Conservation (phyloP, 768 basidiomycete genomes). For the Serendipita sp. region DNA sequence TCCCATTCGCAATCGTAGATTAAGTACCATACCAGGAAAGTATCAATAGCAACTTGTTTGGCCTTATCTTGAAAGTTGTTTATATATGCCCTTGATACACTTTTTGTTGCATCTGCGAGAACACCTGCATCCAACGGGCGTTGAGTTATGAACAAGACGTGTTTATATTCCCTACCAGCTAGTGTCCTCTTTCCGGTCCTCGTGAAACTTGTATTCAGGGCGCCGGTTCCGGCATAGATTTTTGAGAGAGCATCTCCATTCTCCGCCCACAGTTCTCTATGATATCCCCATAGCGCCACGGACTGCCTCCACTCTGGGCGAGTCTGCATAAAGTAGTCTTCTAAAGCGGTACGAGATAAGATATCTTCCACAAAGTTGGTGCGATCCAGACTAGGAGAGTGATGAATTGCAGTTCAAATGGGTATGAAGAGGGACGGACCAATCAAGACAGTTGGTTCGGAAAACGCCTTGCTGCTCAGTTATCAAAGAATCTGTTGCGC, state of each 20-base stretch:
- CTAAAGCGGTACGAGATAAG: constrained; percentile 63
- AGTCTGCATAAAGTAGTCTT: constrained; percentile 67
- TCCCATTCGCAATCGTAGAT: not conserved
- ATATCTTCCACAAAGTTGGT: constrained; percentile 98
- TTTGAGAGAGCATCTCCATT: constrained; percentile 85
- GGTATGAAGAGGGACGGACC: constrained; percentile 32
- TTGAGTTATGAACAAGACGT: constrained; percentile 10
- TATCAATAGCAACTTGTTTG: constrained; percentile 90
- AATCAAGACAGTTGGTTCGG: constrained; percentile 89
- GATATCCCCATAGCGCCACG: constrained; percentile 61
- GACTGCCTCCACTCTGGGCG: constrained; percentile 62
- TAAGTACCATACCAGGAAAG: constrained; percentile 58
- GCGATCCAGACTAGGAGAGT: constrained; percentile 59
- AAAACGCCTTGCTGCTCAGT: constrained; percentile 88
- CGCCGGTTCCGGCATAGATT: constrained; percentile 74
- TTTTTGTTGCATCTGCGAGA: constrained; percentile 92
- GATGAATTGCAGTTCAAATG: constrained; percentile 6
- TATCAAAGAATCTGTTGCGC: constrained; percentile 48
- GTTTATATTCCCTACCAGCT: constrained; percentile 36
- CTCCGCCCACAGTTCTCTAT: constrained; percentile 94
- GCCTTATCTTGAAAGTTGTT: constrained; percentile 94
- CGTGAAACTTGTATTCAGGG: constrained; percentile 92
- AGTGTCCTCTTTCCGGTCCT: constrained; percentile 87
- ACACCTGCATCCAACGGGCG: constrained; percentile 36
- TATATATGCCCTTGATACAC: constrained; percentile 88